phyloP scores from a whole-genome alignment of 139 green algal genomes.

The Chloropicon primus region DNA sequence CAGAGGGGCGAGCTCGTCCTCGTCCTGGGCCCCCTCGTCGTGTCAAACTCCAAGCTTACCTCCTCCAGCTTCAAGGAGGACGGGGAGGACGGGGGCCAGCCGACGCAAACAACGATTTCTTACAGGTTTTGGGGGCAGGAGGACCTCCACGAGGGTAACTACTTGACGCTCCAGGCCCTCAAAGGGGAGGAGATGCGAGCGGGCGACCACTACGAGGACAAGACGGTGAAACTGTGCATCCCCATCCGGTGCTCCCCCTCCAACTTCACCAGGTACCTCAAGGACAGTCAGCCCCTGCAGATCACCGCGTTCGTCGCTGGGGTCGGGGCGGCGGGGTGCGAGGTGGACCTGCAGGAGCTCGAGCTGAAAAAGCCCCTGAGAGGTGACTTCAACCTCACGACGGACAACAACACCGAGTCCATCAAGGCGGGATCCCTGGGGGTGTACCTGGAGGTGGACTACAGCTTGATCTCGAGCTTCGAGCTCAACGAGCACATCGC shows the following conservation, averaged over 20 bases:
- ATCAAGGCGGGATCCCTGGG: no score
- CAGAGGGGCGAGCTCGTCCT: not conserved
- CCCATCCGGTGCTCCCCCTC: not conserved
- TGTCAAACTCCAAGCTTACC: not conserved
- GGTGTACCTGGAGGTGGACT: constrained; percentile 14
- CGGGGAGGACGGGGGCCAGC: not conserved
- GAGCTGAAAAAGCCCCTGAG: not conserved
- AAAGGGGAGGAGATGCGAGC: not conserved
- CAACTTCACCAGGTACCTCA: not conserved
- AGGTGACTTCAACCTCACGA: not conserved
- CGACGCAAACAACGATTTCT: not conserved
- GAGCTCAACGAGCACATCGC: constrained; percentile 30
- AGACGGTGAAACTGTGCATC: not conserved
- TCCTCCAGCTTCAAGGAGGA: not conserved
- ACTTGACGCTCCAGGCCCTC: not conserved
- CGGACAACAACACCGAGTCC: no score
- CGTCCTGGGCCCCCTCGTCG: not conserved
- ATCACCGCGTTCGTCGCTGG: not conserved
- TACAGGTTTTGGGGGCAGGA: not conserved
- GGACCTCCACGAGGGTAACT: not conserved
- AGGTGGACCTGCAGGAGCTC: not conserved
- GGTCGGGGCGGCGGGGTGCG: not conserved
- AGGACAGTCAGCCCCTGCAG: not conserved
- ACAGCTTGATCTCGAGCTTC: constrained; percentile 22
- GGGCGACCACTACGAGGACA: not conserved